Evolutionary conservation across 1,284 basidiomycete genomes (phyloP).

Genomic region (Tremellales sp.): DNA sequence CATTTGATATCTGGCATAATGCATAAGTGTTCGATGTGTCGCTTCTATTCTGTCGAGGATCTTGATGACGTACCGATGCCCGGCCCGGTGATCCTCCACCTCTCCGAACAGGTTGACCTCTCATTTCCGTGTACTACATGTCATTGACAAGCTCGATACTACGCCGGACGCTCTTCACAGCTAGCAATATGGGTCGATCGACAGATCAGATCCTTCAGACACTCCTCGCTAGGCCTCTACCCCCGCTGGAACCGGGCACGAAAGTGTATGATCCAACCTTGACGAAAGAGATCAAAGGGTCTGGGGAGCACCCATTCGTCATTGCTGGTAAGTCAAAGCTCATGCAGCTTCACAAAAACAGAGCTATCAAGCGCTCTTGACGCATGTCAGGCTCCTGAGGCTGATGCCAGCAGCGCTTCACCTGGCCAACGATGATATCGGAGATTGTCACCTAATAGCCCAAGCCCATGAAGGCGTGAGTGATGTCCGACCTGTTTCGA

Average conservation of each 20-base stretch:
- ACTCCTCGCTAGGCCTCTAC: constrained; percentile 5
- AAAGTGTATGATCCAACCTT: constrained; percentile 30
- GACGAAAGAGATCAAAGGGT: constrained; percentile 19
- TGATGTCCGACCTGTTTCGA: not conserved
- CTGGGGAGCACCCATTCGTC: constrained; percentile 32
- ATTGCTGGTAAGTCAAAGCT: constrained; percentile 32
- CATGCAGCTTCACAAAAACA: not conserved
- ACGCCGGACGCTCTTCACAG: too few species aligned
- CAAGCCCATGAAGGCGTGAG: constrained; percentile 39
- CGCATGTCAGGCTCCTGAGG: not conserved
- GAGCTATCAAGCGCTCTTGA: not conserved
- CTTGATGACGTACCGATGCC: too few species aligned
- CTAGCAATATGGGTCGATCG: not conserved
- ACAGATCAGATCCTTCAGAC: not conserved
- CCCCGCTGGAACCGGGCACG: constrained; percentile 39
- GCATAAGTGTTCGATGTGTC: too few species aligned
- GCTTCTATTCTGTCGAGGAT: too few species aligned
- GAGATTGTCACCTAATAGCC: constrained; percentile 39
- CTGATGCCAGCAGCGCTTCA: constrained; percentile 31
- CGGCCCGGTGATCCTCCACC: too few species aligned
- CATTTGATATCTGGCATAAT: too few species aligned
- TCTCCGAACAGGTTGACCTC: too few species aligned
- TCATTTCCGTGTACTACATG: too few species aligned
- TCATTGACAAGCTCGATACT: too few species aligned
- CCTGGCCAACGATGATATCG: constrained; percentile 47